Conservation (phyloP, 108 stramenopile species). For the Skeletonema marinoi region DNA sequence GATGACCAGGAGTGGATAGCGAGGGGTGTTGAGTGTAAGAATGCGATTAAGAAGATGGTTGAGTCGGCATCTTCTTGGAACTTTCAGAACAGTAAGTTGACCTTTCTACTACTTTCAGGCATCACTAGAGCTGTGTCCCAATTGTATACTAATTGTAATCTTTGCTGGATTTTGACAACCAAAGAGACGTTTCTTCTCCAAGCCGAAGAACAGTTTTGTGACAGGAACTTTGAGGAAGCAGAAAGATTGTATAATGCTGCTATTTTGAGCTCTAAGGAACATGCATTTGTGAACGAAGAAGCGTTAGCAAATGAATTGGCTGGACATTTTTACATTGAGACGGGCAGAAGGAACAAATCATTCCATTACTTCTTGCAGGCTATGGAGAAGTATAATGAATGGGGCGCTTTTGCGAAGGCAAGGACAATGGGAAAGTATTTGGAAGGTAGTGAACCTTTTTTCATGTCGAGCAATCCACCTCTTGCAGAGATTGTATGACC, state of each 20-base stretch:
- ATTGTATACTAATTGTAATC: background rate
- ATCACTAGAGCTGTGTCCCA: background rate
- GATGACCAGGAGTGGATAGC: background rate
- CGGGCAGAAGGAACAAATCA: conserved; percentile 1
- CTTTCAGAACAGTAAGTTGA: background rate
- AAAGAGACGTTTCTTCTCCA: background rate
- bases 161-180: background rate
- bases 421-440: background rate
- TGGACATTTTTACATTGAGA: conserved; percentile 12
- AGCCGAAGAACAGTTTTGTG: background rate
- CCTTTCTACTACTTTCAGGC: background rate
- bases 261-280: conserved; percentile 10
- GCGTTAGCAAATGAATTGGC: conserved; percentile 18
- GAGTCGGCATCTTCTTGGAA: background rate
- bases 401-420: conserved; percentile 21
- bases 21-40: background rate
- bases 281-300: conserved; percentile 18
- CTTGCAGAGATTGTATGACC: background rate
- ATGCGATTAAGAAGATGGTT: background rate
- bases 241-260: conserved; percentile 15
- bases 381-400: conserved; percentile 12
- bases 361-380: conserved; percentile 2
- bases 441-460: background rate
- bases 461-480: too few relatives aligned
- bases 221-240: background rate